phyloP scores from a whole-genome alignment of 2,329 filamentous ascomycete genomes.

The Paracorniculantispora psalliotae region DNA sequence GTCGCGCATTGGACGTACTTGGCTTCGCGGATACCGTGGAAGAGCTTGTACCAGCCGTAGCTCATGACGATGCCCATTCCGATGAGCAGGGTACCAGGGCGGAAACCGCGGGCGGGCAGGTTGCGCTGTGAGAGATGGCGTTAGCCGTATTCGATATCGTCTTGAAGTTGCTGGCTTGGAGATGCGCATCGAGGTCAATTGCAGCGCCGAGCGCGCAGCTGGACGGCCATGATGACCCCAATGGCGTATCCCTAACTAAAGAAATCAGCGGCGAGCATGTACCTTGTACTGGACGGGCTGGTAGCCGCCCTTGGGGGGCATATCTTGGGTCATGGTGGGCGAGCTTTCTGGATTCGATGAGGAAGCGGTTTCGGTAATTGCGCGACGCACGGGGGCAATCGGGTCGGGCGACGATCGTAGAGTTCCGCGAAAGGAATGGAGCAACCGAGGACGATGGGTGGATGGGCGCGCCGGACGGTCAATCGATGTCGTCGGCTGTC shows the following conservation, averaged over 20 bases:
- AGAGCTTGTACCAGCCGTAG: slow-evolving; percentile 86
- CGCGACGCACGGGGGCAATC: slow-evolving; percentile 11
- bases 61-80: slow-evolving; percentile 74
- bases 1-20: slow-evolving; percentile 59
- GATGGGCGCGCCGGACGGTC: not conserved
- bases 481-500: slow-evolving; percentile 7
- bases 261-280: slow-evolving; percentile 32
- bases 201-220: not conserved
- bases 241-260: not conserved
- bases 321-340: slow-evolving; percentile 87
- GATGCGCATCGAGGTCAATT: not conserved
- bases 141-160: not conserved
- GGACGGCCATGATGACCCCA: not conserved
- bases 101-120: slow-evolving; percentile 85
- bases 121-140: slow-evolving; percentile 62
- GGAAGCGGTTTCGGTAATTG: slow-evolving; percentile 16
- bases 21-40: slow-evolving; percentile 79
- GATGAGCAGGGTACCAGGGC: slow-evolving; percentile 71
- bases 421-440: not conserved
- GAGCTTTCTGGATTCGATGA: slow-evolving; percentile 17
- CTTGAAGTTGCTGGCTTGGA: not conserved
- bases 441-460: not conserved
- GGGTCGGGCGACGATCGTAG: not conserved
- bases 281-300: slow-evolving; percentile 96
- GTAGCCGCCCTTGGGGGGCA: slow-evolving; percentile 94